These are phyloP conservation scores for Ulota crispa DNA, from an alignment of 225 moss, liverwort and hornwort genomes.

Conservation along the genomic window DNA sequence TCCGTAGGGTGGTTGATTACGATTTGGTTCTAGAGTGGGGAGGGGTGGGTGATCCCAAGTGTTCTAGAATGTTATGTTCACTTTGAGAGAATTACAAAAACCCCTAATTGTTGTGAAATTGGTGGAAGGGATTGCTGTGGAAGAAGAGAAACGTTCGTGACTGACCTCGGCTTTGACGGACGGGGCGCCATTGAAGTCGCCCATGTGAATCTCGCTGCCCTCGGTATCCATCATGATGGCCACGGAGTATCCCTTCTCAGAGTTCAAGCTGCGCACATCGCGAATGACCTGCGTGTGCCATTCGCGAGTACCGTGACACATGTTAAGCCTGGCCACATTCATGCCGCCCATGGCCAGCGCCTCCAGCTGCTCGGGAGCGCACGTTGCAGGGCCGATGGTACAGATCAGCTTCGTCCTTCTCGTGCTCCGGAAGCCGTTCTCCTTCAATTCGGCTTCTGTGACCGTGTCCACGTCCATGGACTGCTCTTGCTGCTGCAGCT, in stretches of 20 bases:
- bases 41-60: not conserved
- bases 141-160: not conserved
- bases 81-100: not conserved
- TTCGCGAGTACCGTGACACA: constrained; percentile 93
- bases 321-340: constrained; percentile 95
- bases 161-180: constrained; percentile 79
- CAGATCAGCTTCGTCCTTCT: constrained; percentile 88
- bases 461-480: constrained; percentile 89
- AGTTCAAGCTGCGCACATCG: constrained; percentile 78
- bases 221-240: constrained; percentile 99
- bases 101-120: not conserved
- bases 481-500: constrained; percentile 8
- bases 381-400: constrained; percentile 91
- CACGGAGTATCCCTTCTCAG: constrained; percentile 83
- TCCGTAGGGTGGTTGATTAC: not conserved
- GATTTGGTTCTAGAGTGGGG: not conserved
- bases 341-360: constrained; percentile 87
- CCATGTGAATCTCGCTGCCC: constrained; percentile 98
- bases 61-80: not conserved
- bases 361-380: constrained; percentile 86
- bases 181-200: constrained; percentile 69
- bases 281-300: constrained; percentile 85
- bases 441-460: constrained; percentile 85
- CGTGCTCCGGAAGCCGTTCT: constrained; percentile 96
- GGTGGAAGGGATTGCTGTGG: not conserved